Base-by-base conservation (phyloP, 768 basidiomycete species). In the Sutorius australiensis region DNA sequence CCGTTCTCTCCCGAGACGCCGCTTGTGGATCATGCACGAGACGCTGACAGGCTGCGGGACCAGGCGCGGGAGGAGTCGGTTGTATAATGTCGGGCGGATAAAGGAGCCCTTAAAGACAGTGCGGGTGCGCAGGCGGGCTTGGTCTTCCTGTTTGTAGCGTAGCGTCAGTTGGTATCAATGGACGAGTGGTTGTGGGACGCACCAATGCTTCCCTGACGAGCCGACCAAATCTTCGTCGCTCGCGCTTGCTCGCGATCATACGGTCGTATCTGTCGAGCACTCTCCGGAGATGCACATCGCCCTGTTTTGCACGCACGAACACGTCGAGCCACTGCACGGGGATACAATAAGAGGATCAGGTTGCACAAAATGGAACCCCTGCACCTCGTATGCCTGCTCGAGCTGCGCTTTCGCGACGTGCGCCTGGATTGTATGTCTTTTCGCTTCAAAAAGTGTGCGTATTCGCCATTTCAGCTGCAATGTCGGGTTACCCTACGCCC, bases 31-130 rank as follows among this genome's bases (percentile, higher is more conserved):
- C 74, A 93, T 90, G 66, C 80, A 78, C 2, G 80, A 76, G 41
- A 93, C 79, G n/a, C 78, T 74, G 5, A 71, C 60, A 0, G 95
- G 94, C 56, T 95, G 92, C 1, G 89, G 91, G 37, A 78, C 82
- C 59, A 97, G 72, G 0, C 89, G 82, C 0, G 92, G 92, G 13
- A 97, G 77, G 1, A 92, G 89, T 0, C 71, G 75, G 64, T 92
- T 82, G 68, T 70, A 81, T 8, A 80, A 47, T 0, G 85, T 76
- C 0, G 91, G 79, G 11, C 81, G 82, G n/a, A 92, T 64, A 65
- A 81, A 80, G 2, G 76, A 78, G 5, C 91, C 88, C 7, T 89
- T 92, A 53, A 92, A 68, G 32, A 86, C 83, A 12, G 88, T 84
- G 4, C 83, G 80, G 19, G 74, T 78, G 34, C 73, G 76, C 36